Evolutionary conservation across 2,329 filamentous ascomycete species (phyloP).

Genomic region (Triangularia setosa): DNA sequence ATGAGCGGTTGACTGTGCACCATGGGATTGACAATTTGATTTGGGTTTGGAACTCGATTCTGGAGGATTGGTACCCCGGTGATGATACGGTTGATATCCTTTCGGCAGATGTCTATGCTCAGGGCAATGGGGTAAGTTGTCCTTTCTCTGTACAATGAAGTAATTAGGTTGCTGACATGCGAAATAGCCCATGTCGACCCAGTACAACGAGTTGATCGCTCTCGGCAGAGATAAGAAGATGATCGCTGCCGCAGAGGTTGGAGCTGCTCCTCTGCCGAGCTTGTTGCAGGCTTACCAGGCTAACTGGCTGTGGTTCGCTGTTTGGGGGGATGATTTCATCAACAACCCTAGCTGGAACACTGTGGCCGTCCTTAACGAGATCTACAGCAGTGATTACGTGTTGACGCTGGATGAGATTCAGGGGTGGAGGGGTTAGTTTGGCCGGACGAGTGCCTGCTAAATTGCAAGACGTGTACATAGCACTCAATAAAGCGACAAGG

Average conservation of each 20-base stretch:
- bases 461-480: background rate
- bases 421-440: conserved; percentile 27
- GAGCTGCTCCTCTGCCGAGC: conserved; percentile 41
- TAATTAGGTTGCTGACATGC: background rate
- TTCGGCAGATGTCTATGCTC: conserved; percentile 42
- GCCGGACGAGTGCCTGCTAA: too few species aligned
- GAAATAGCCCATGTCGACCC: conserved; percentile 39
- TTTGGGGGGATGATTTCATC: conserved; percentile 44
- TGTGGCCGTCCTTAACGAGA: conserved; percentile 37
- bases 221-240: conserved; percentile 45
- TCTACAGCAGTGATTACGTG: conserved; percentile 33
- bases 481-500: background rate
- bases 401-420: conserved; percentile 35
- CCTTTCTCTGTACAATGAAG: background rate
- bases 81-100: conserved; percentile 44
- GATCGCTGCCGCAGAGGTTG: conserved; percentile 45
- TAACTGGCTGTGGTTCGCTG: conserved; percentile 46
- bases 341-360: conserved; percentile 40
- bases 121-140: conserved; percentile 39
- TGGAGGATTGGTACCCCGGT: conserved; percentile 45
- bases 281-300: conserved; percentile 41
- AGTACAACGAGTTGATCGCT: conserved; percentile 41
- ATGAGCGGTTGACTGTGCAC: conserved; percentile 41
- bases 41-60: conserved; percentile 49
- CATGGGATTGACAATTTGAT: conserved; percentile 46